Evolutionary conservation across 2,329 filamentous ascomycete genomes (phyloP).

Genomic region (Fusarium sp.): DNA sequence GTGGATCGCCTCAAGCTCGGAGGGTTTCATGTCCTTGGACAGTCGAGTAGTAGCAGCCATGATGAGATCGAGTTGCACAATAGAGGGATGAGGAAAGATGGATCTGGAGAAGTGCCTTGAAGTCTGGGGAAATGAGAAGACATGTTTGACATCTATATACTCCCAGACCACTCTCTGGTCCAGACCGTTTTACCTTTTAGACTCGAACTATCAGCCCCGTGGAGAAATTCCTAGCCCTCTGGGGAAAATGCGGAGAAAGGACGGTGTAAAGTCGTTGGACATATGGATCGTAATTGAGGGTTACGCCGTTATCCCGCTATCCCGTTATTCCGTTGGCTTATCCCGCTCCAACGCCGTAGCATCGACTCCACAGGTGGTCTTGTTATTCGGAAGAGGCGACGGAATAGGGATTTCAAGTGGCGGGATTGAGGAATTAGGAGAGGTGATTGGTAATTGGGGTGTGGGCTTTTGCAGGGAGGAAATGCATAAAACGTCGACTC

Average conservation of each 20-base stretch:
- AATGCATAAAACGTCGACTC: slow-evolving; percentile 13
- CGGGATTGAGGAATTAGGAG: not conserved
- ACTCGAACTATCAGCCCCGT: not conserved
- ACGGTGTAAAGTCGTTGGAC: not conserved
- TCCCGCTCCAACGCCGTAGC: slow-evolving; percentile 11
- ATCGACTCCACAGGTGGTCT: not conserved
- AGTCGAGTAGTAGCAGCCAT: not conserved
- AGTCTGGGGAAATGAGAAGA: not conserved
- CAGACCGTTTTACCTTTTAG: not conserved
- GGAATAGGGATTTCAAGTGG: slow-evolving; percentile 5
- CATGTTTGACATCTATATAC: slow-evolving; percentile 8
- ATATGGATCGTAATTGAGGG: not conserved
- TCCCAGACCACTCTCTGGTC: not conserved
- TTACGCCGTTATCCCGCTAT: slow-evolving; percentile 23
- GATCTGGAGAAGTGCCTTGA: not conserved
- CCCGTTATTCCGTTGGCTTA: slow-evolving; percentile 24
- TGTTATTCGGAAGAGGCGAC: not conserved
- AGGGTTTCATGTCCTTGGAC: slow-evolving; percentile 7
- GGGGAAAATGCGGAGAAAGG: slow-evolving; percentile 17
- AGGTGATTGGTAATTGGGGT: not conserved
- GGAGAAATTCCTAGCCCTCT: not conserved
- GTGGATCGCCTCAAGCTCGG: slow-evolving; percentile 1
- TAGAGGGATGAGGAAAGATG: not conserved
- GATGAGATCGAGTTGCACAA: not conserved
- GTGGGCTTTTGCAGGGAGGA: not conserved